Conservation (phyloP, 345 rosid species). For the Hibiscus syriacus region DNA sequence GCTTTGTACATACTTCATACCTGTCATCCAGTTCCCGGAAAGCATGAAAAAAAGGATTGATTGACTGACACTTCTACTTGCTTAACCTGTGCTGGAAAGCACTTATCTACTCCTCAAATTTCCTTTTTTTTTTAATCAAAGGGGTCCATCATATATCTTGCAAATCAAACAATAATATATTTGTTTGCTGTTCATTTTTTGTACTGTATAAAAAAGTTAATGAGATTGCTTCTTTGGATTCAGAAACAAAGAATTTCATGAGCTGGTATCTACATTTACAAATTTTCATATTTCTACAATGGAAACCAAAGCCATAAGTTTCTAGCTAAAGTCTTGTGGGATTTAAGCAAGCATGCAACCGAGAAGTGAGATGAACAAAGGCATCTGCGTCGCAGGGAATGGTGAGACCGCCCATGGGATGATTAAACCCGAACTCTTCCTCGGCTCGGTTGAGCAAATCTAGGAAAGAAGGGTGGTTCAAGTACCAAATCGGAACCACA, state of each 20-base stretch:
- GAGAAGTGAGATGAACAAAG: slow-evolving; percentile 35
- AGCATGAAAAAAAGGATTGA: neutral
- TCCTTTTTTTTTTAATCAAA: no score
- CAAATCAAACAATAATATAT: no score
- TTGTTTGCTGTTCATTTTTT: no score
- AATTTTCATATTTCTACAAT: neutral
- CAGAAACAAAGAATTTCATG: neutral
- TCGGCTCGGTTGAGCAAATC: slow-evolving; percentile 57
- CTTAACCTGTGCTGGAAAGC: neutral
- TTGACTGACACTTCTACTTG: neutral
- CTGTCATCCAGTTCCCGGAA: neutral
- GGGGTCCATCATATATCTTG: no score
- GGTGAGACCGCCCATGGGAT: slow-evolving; percentile 74
- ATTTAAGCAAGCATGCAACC: slow-evolving; percentile 13
- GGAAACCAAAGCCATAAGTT: neutral
- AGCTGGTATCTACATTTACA: neutral
- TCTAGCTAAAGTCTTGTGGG: neutral
- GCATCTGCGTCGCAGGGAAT: slow-evolving; percentile 70
- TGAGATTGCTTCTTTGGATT: no score
- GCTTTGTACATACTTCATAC: neutral
- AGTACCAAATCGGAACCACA: slow-evolving; percentile 57
- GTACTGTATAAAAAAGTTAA: no score
- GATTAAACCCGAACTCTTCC: slow-evolving; percentile 71
- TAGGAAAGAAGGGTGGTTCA: slow-evolving; percentile 59
- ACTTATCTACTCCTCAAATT: no score